These are phyloP conservation scores for Brettanomyces anomalus DNA, from an alignment of 805 yeast species.

Conservation along the genomic window DNA sequence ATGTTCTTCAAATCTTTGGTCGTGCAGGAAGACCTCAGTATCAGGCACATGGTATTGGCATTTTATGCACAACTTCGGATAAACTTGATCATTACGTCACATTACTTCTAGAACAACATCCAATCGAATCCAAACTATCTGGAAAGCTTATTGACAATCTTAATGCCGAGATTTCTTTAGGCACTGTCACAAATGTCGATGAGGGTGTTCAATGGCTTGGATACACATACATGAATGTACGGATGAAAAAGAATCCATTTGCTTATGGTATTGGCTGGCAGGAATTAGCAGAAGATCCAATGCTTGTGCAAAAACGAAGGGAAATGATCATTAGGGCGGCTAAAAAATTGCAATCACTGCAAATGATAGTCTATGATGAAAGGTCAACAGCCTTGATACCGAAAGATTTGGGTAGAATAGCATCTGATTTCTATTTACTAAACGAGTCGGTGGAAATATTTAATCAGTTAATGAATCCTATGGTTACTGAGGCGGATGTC, in stretches of 20 bases:
- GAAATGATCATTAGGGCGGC: slow-evolving; percentile 77
- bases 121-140: slow-evolving; percentile 80
- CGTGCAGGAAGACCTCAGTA: slow-evolving; percentile 99
- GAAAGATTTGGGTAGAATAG: slow-evolving; percentile 88
- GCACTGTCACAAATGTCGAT: slow-evolving; percentile 88
- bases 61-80: slow-evolving; percentile 76
- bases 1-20: slow-evolving; percentile 96
- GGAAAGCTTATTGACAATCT: slow-evolving; percentile 80
- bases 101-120: slow-evolving; percentile 85
- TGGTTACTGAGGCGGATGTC: slow-evolving; percentile 88
- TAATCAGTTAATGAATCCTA: slow-evolving; percentile 73
- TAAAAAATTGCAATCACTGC: slow-evolving; percentile 69
- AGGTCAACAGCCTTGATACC: slow-evolving; percentile 67
- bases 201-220: slow-evolving; percentile 98
- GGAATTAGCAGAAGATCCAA: slow-evolving; percentile 76
- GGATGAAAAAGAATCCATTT: slow-evolving; percentile 93
- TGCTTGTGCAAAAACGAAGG: slow-evolving; percentile 62
- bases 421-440: slow-evolving; percentile 85
- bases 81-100: slow-evolving; percentile 82
- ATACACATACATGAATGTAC: slow-evolving; percentile 84
- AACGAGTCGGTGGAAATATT: slow-evolving; percentile 84
- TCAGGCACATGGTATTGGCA: slow-evolving; percentile 88
- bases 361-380: slow-evolving; percentile 92
- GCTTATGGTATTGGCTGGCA: slow-evolving; percentile 87
- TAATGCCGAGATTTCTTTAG: slow-evolving; percentile 93